Evolutionary conservation across 345 rosid species (phyloP), one percentile per base, ranked within the genome.

Genomic region (Bruguiera sexangula): DNA sequence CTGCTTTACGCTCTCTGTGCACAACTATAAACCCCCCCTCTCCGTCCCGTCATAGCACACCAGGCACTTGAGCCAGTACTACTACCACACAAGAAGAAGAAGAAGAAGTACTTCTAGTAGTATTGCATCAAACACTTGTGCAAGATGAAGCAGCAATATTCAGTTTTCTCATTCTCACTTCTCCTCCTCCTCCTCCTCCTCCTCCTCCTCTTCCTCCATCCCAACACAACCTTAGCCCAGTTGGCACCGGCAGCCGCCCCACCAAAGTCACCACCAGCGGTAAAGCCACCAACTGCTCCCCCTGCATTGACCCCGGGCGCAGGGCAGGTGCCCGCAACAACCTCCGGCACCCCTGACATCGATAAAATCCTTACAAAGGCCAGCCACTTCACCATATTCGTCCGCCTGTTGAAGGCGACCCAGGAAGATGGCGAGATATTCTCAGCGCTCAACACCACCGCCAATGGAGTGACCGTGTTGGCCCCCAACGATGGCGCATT

Each of bases 401-500:
- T 68, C 68, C 68, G 80, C 9, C 80, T 76, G 2, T 7, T 76
- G 30, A 63, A 71, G 36, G 58, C 80, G 6, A 72, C 76, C 1
- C 72, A 68, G 26, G 76, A 71, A 46, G 76, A 62, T 37, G 26
- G 36, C 0, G 66, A 65, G 8, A 1, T 76, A 31, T 48, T 54
- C 50, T 37, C 68, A 22, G 65, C 60, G 60, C 76, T 76, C 26
- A 76, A 76, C 65, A 67, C 54, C 66, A 37, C 76, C 10, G 67
- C 72, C 73, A 72, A 72, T 72, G 80, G 75, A 54, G 50, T 76
- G 13, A 76, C 80, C 13, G 68, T 76, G 22, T 58, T 76, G 29
- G 80, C 73, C 27, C 80, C 80, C 3, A 71, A 34, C 53, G 80
- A 76, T 26, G 64, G 10, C 34, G 80, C 80, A 0, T 76, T 71